These are phyloP conservation scores for Globisporangium takayamanum DNA, from an alignment of 352 stramenopile genomes.

Conservation along the genomic window DNA sequence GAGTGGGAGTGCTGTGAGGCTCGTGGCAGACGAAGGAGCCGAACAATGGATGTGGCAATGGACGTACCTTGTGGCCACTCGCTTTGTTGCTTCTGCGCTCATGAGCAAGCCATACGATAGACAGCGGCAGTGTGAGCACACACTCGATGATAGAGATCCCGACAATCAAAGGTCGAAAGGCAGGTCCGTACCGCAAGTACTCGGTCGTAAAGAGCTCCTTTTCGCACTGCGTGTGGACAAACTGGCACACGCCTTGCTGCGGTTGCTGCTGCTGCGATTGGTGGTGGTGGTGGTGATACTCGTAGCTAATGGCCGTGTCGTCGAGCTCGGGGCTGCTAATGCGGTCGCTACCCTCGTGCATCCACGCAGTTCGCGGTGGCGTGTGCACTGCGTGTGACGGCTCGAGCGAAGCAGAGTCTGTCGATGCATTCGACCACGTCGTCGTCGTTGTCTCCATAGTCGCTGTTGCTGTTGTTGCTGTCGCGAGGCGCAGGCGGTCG, in stretches of 20 bases:
- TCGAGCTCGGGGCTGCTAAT: conserved; percentile 23
- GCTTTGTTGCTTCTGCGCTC: conserved; percentile 75
- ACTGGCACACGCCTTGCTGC: conserved; percentile 21
- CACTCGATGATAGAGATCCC: no score
- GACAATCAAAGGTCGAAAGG: neutral
- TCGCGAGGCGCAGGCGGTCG: no score
- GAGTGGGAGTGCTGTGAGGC: neutral
- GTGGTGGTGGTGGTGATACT: neutral
- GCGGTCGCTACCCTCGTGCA: neutral
- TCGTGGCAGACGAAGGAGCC: no score
- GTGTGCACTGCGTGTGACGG: neutral
- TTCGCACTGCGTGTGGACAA: conserved; percentile 68
- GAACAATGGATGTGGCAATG: neutral
- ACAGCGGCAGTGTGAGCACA: neutral
- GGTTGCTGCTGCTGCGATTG: neutral
- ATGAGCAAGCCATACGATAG: neutral
- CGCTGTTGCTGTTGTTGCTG: no score
- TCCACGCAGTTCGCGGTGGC: neutral
- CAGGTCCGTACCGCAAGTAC: conserved; percentile 48
- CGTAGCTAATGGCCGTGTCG: conserved; percentile 14
- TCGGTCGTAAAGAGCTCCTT: conserved; percentile 68
- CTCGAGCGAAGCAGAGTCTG: neutral
- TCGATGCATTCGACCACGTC: neutral
- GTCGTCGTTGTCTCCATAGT: neutral
- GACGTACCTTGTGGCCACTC: conserved; percentile 61